These are phyloP conservation scores for Gaeumannomyces tritici DNA, from an alignment of 2,329 filamentous ascomycete genomes.

Conservation along the genomic window DNA sequence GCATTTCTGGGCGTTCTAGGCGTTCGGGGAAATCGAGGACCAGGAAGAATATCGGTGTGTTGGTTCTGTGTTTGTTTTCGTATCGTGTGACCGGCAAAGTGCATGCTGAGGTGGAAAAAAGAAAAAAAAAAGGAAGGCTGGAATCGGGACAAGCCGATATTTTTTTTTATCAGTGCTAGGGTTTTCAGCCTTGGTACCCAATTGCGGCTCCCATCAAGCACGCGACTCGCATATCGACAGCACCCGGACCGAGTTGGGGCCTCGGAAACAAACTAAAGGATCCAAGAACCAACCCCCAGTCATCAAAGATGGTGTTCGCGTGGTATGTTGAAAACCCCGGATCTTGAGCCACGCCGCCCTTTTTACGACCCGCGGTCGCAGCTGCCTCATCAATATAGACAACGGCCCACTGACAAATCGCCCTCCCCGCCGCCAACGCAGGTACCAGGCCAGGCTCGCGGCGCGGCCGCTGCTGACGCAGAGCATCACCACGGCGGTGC, in stretches of 20 bases:
- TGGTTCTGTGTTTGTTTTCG: too few relatives aligned
- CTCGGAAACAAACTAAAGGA: background rate
- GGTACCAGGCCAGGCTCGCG: slow-evolving; percentile 81
- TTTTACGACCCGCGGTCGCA: too few relatives aligned
- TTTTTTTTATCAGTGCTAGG: background rate
- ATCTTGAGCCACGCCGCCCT: too few relatives aligned
- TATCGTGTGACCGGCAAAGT: background rate
- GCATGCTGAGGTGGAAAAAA: background rate
- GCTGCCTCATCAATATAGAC: too few relatives aligned
- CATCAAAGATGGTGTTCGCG: slow-evolving; percentile 1
- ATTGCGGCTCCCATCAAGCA: too few relatives aligned
- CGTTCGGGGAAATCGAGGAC: background rate
- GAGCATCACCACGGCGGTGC: slow-evolving; percentile 78
- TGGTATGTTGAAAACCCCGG: background rate
- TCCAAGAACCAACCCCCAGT: background rate
- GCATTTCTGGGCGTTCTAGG: background rate
- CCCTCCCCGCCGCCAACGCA: slow-evolving; percentile 23
- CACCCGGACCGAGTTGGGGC: too few relatives aligned
- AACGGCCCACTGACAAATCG: background rate
- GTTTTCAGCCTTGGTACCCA: background rate
- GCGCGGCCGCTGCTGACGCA: slow-evolving; percentile 81
- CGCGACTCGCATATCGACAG: background rate
- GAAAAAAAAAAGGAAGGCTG: background rate
- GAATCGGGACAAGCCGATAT: background rate
- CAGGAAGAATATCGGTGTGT: background rate